Base-by-base conservation (phyloP, 148 eudicot genomes). In the Chenopodium formosanum region DNA sequence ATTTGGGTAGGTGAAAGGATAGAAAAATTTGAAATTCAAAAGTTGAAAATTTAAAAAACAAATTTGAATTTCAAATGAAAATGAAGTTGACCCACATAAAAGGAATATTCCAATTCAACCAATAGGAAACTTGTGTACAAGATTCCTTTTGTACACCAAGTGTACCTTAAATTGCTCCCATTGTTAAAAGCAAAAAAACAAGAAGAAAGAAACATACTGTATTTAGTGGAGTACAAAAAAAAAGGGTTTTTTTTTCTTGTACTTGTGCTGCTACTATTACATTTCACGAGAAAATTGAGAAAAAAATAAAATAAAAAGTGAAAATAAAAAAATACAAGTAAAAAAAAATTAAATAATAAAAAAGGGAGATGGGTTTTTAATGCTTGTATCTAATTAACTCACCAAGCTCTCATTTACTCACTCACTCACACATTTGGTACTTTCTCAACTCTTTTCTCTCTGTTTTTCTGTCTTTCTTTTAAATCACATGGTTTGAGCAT, bases 241-340 rank as follows among this genome's bases (percentile, higher is more conserved):
- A 40, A 71, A 44, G n/a, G 13, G 23, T 12, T 1, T 34, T 34
- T 71, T 34, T 34, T 71, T 71, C 2, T 19, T 71, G 74, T 71
- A 71, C 73, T 71, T 71, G 47, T 17, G 44, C 47, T 52, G 40
- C 34, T 60, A 52, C n/a, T 5, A 7, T 11, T 44, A 47, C 48
- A 58, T 64, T 77, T 81, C 83, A 84, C 83, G 84, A 84, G 83
- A 53, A 77, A 65, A 40, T 31, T 72, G 82, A 76, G 79, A 63
- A 9, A 56, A 68, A 32, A 32, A 67, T 37, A 46, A 25, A 60
- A n/a, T 60, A 23, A 75, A 22, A 29, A 17, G 64, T 20, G n/a
- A 64, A 44, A 47, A 31, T 31, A 47, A 48, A 48, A 48, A 2
- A 2, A 8, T 47, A 8, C 0, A 48, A 48, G 0, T 48, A 47